These are phyloP conservation scores for Colletotrichum falcatum DNA, from an alignment of 2,329 filamentous ascomycete species.

Conservation along the genomic window DNA sequence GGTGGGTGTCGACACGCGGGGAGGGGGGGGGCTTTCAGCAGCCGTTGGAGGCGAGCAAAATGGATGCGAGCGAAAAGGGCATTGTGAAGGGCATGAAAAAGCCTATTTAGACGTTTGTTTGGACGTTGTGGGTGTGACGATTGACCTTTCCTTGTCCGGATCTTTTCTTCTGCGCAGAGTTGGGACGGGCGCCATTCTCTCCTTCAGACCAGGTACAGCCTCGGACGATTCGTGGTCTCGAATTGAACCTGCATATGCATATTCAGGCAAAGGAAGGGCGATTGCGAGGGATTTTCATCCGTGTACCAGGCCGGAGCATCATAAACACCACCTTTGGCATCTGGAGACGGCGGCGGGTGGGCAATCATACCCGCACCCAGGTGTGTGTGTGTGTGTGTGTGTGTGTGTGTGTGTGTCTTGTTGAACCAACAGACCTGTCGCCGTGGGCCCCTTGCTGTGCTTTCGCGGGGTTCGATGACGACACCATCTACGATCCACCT, in stretches of 20 bases:
- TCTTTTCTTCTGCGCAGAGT: not conserved
- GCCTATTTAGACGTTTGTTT: conserved; percentile 26
- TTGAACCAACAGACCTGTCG: not conserved
- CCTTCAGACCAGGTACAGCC: conserved; percentile 28
- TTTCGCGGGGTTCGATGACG: not conserved
- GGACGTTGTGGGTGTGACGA: conserved; percentile 26
- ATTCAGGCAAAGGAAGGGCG: conserved; percentile 4
- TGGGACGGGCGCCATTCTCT: conserved; percentile 7
- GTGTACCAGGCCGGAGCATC: not conserved
- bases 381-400: no score
- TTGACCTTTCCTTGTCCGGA: conserved; percentile 3
- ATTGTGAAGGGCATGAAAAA: conserved; percentile 26
- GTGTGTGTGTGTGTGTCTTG: no score
- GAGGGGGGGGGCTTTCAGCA: not conserved
- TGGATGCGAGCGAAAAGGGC: not conserved
- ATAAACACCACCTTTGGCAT: conserved; percentile 9
- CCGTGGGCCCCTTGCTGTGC: not conserved
- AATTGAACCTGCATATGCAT: conserved; percentile 11
- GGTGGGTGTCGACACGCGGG: not conserved
- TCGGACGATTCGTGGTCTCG: conserved; percentile 4
- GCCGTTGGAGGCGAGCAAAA: not conserved
- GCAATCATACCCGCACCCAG: not conserved
- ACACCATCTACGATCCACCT: not conserved
- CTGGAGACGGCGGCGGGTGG: not conserved
- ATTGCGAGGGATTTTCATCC: not conserved